phyloP scores from a whole-genome alignment of 306 rosid species.

The Lupinus albus region DNA sequence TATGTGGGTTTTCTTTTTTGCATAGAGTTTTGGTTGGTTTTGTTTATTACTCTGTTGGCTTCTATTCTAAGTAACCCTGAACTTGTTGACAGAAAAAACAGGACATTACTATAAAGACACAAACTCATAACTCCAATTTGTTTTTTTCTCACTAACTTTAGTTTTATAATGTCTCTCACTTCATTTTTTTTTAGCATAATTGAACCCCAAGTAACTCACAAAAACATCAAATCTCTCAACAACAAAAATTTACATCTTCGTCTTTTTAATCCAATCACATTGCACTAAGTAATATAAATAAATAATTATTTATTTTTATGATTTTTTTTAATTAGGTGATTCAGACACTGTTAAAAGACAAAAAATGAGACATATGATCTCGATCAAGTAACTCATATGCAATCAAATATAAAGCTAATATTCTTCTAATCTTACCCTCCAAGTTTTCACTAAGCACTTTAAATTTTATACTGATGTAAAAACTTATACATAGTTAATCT shows the following conservation, averaged over 20 bases:
- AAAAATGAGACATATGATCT: no score
- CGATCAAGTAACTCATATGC: slow-evolving; percentile 1
- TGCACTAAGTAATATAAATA: no score
- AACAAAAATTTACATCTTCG: no score
- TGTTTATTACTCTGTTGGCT: slow-evolving; percentile 30
- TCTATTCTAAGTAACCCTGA: slow-evolving; percentile 37
- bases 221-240: no score
- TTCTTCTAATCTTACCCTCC: slow-evolving; percentile 27
- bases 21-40: slow-evolving; percentile 15
- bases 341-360: no score
- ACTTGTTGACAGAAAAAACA: slow-evolving; percentile 32
- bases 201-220: neutral
- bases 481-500: no score
- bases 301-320: no score
- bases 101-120: slow-evolving; percentile 26
- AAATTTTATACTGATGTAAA: no score
- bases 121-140: no score
- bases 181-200: slow-evolving; percentile 27
- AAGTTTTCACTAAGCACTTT: slow-evolving; percentile 41
- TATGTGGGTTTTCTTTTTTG: neutral
- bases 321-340: no score
- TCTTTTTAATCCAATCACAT: no score
- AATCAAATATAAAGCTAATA: neutral
- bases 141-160: no score
- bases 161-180: neutral